Evolutionary conservation across 352 stramenopile species (phyloP).

Genomic region (Pythium guiyangense): DNA sequence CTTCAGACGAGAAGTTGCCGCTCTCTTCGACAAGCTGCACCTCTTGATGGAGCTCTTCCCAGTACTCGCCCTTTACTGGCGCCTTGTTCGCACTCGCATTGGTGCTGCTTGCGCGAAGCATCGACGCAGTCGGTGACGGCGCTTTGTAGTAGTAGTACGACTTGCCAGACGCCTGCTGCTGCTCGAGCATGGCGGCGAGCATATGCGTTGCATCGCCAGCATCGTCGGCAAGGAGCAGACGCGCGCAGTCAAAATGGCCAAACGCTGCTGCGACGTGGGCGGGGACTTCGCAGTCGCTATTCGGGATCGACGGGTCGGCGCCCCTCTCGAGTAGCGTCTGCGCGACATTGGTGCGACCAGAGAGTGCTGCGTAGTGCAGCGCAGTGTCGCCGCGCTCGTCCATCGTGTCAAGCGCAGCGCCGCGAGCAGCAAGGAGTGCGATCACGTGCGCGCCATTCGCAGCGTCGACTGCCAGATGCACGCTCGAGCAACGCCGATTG

Average conservation of each 20-base stretch:
- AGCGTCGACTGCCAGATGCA: slow-evolving; percentile 38
- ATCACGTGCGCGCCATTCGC: slow-evolving; percentile 14
- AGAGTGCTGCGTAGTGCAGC: slow-evolving; percentile 62
- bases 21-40: slow-evolving; percentile 74
- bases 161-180: slow-evolving; percentile 25
- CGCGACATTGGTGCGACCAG: slow-evolving; percentile 30
- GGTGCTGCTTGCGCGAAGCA: not conserved
- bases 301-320: slow-evolving; percentile 40
- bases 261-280: slow-evolving; percentile 40
- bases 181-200: slow-evolving; percentile 28
- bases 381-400: slow-evolving; percentile 68
- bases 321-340: slow-evolving; percentile 36
- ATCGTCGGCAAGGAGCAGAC: slow-evolving; percentile 24
- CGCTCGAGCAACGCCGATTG: slow-evolving; percentile 22
- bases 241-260: slow-evolving; percentile 43
- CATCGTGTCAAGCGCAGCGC: slow-evolving; percentile 35
- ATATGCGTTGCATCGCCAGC: not conserved
- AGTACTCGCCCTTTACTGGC: slow-evolving; percentile 26
- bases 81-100: not conserved
- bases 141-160: slow-evolving; percentile 17
- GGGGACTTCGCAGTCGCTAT: slow-evolving; percentile 54
- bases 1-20: slow-evolving; percentile 61
- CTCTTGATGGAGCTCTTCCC: slow-evolving; percentile 65
- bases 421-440: slow-evolving; percentile 21
- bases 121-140: slow-evolving; percentile 17